Evolutionary conservation across 2,329 filamentous ascomycete species (phyloP), one percentile per base, ranked within the genome.

Genomic region (Hymenoscyphus fraxineus): DNA sequence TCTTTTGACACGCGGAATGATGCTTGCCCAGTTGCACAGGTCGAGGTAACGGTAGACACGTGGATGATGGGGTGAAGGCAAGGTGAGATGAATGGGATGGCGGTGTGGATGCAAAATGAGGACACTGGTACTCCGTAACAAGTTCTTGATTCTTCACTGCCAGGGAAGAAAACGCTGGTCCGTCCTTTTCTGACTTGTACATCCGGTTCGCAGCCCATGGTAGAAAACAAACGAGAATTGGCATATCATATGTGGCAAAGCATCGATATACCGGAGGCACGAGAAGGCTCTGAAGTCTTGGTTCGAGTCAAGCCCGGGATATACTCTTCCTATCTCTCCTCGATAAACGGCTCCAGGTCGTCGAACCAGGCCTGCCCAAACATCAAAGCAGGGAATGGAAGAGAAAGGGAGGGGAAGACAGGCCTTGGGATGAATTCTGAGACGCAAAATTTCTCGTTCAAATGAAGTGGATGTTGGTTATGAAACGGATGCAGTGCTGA

Each of bases 241-340:
- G 44, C 44, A n/a, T 51, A 19, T 51, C 15, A 22, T 9, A 22
- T 22, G 19, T n/a, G 19, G 22, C 15, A 19, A 51, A 22, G 16
- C 19, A 19, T 19, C 15, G 44, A 19, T 9, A 19, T 47, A 19
- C 44, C 44, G 19, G 44, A 47, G 19, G 44, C n/a, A n/a, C 19
- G 22, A 47, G 19, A 47, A 47, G n/a, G n/a, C 22, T n/a, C 44
- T 51, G 44, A 51, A 22, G 22, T 19, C 9, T 12, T 22, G 15
- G 44, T 51, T 51, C 10, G 44, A 51, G 44, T 51, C 44, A 51
- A 51, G 44, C 44, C 44, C 44, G 44, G 44, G 44, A 51, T 51
- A 51, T 51, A 51, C 22, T 51, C 44, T 47, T 47, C 44, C 44
- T 19, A 10, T 22, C n/a, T 51, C 15, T 19, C 44, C 22, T 51